These are phyloP conservation scores for Pythium diclinum DNA, from an alignment of 352 stramenopile genomes.

Conservation along the genomic window DNA sequence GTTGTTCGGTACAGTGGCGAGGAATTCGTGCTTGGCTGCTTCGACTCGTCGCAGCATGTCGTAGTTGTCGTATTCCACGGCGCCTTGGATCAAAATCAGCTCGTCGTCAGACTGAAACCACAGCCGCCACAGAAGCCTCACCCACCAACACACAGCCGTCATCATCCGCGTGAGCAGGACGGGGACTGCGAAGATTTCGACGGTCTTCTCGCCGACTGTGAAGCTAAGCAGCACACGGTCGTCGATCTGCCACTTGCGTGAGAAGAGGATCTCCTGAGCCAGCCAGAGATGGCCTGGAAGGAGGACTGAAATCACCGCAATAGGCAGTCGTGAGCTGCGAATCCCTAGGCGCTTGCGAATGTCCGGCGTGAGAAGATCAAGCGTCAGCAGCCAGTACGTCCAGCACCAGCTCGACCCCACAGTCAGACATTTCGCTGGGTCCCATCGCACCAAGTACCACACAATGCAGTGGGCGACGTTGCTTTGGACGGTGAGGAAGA, in stretches of 20 bases:
- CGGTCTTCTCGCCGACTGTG: not conserved
- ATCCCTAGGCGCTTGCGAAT: not conserved
- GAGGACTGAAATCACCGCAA: not conserved
- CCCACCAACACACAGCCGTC: conserved; percentile 6
- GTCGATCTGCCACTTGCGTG: not conserved
- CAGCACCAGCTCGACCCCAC: conserved; percentile 2
- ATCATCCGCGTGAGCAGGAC: conserved; percentile 10
- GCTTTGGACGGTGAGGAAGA: conserved; percentile 3
- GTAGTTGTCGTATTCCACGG: not conserved
- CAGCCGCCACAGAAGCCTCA: conserved; percentile 7
- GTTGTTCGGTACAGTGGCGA: too few species aligned
- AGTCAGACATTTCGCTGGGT: not conserved
- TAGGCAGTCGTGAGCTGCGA: not conserved
- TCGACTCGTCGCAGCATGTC: not conserved
- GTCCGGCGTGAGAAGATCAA: conserved; percentile 2
- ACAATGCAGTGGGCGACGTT: not conserved
- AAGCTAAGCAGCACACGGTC: not conserved
- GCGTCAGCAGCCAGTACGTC: conserved; percentile 5
- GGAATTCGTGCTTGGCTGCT: too few species aligned
- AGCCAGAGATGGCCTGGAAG: not conserved
- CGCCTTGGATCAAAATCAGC: not conserved
- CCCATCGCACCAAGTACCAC: not conserved
- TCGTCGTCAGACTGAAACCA: not conserved
- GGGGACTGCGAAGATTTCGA: not conserved
- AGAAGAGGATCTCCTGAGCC: not conserved